phyloP scores from a whole-genome alignment of 352 stramenopile genomes.

The Albugo laibachii region DNA sequence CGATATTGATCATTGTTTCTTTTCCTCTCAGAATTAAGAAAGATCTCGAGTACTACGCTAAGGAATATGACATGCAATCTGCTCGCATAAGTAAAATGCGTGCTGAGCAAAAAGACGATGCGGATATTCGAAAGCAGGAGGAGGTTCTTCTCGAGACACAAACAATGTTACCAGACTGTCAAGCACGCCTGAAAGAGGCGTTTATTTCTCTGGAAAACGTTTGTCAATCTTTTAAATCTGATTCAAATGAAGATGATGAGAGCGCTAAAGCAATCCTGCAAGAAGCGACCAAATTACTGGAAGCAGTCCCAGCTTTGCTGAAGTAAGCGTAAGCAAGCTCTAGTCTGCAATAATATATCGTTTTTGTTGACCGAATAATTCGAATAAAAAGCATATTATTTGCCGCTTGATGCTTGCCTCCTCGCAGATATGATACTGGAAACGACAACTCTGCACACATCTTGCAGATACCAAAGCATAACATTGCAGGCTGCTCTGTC shows the following conservation, averaged over 20 bases:
- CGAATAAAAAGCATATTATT: no score
- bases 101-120: conserved; percentile 25
- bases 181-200: conserved; percentile 34
- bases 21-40: conserved; percentile 37
- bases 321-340: conserved; percentile 5
- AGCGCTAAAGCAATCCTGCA: conserved; percentile 7
- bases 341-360: no score
- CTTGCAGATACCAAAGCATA: no score
- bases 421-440: no score
- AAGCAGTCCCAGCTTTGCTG: conserved; percentile 14
- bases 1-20: not conserved
- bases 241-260: conserved; percentile 19
- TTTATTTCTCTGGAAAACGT: conserved; percentile 14
- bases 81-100: conserved; percentile 49
- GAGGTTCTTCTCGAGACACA: conserved; percentile 65
- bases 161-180: conserved; percentile 62
- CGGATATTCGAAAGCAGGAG: conserved; percentile 65
- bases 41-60: conserved; percentile 61
- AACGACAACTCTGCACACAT: no score
- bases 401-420: no score
- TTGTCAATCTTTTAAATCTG: conserved; percentile 22
- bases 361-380: no score
- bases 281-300: conserved; percentile 33
- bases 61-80: conserved; percentile 37
- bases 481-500: no score